Evolutionary conservation across 768 basidiomycete genomes (phyloP).

Genomic region (Boletus tomentosulus): DNA sequence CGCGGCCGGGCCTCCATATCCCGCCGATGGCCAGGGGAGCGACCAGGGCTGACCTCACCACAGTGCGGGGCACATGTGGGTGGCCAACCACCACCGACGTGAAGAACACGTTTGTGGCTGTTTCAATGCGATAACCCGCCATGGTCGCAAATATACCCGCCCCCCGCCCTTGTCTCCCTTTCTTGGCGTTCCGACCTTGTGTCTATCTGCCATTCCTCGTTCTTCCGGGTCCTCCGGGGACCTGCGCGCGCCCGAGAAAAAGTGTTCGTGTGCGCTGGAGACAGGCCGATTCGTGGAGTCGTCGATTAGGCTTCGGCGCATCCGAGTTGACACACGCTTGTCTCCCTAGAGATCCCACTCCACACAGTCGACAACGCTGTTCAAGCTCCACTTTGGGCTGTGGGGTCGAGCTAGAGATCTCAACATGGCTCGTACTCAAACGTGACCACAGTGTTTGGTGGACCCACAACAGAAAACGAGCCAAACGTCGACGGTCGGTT

Average conservation of each 20-base stretch:
- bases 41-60: neutral
- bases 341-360: neutral
- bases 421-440: neutral
- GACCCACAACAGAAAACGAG: neutral
- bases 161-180: neutral
- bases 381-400: neutral
- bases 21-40: neutral
- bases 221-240: neutral
- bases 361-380: neutral
- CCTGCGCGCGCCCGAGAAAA: neutral
- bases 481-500: neutral
- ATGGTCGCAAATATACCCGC: neutral
- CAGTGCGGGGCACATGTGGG: neutral
- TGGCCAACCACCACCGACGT: neutral
- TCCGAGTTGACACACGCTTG: neutral
- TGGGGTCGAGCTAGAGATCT: neutral
- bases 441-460: neutral
- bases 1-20: neutral
- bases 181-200: neutral
- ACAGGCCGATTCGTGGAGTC: neutral
- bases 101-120: neutral
- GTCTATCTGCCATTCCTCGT: neutral
- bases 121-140: neutral
- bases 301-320: neutral
- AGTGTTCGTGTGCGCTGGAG: neutral